phyloP scores from a whole-genome alignment of 805 yeast genomes.

The Cyberlindnera mrakii region DNA sequence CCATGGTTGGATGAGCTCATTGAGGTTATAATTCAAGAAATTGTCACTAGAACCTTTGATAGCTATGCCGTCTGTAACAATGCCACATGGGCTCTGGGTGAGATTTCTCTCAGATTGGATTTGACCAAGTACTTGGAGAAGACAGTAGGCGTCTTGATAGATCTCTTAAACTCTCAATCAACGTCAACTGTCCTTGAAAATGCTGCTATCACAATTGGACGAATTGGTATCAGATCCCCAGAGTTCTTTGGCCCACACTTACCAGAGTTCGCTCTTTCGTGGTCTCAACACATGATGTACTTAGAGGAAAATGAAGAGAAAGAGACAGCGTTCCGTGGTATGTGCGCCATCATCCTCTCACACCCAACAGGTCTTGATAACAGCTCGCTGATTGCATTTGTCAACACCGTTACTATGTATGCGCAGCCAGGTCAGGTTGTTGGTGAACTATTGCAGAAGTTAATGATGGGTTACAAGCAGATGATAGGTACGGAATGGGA shows the following conservation, averaged over 20 bases:
- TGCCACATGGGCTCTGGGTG: constrained; percentile 93
- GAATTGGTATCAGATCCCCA: constrained; percentile 66
- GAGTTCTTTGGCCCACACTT: constrained; percentile 53
- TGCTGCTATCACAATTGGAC: constrained; percentile 83
- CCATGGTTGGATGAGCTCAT: constrained; percentile 49
- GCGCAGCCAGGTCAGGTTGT: constrained; percentile 43
- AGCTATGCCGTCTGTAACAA: constrained; percentile 71
- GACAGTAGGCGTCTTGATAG: constrained; percentile 50
- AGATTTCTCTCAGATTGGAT: constrained; percentile 59
- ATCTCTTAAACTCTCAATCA: constrained; percentile 53
- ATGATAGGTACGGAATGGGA: constrained; percentile 39
- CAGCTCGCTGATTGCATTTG: constrained; percentile 45
- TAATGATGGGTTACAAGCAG: constrained; percentile 38
- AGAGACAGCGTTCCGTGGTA: constrained; percentile 80
- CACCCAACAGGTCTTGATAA: constrained; percentile 61
- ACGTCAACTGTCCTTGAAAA: constrained; percentile 68
- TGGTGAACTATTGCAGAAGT: constrained; percentile 36
- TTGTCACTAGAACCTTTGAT: constrained; percentile 43
- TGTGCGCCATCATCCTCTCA: constrained; percentile 59
- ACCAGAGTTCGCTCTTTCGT: constrained; percentile 49
- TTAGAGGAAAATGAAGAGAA: constrained; percentile 82
- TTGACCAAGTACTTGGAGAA: constrained; percentile 48
- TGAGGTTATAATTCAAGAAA: constrained; percentile 63
- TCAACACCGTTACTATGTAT: constrained; percentile 55
- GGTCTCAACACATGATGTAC: constrained; percentile 67